A percentile compares a stretch with the other conserved stretches of the same genome.
phyloP scores from a whole-genome alignment of 192 early-diverging fungal genomes.

The Paraglomus occultum region DNA sequence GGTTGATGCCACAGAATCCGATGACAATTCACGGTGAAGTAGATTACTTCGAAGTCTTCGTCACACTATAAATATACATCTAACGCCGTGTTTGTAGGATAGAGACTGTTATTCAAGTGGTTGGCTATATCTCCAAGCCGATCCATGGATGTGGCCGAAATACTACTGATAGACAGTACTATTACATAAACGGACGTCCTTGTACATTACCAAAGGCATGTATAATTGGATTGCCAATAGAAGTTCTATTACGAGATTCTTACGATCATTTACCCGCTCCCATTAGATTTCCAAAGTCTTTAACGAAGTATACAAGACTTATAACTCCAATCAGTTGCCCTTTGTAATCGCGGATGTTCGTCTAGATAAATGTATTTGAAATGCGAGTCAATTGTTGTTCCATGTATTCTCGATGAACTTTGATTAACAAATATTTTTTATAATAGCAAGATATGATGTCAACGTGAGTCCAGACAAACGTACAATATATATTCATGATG shows the following conservation, averaged over 20 bases:
- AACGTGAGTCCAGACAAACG: constrained; percentile 96
- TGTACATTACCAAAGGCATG: constrained; percentile 76
- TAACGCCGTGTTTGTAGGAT: no score
- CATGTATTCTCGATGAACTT: constrained; percentile 16
- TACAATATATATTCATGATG: constrained; percentile 82
- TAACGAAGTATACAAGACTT: constrained; percentile 78
- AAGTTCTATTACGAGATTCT: neutral
- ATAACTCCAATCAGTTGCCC: constrained; percentile 75
- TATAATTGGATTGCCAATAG: neutral
- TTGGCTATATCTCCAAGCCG: constrained; percentile 63
- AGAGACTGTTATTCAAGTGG: constrained; percentile 31
- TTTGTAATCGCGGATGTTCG: constrained; percentile 69
- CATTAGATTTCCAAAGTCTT: constrained; percentile 62
- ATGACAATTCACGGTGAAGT: no score
- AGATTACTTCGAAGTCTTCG: no score
- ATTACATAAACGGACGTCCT: constrained; percentile 89
- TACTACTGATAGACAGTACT: constrained; percentile 79
- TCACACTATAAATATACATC: no score
- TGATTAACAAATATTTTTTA: neutral
- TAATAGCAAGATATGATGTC: constrained; percentile 71
- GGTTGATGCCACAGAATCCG: neutral
- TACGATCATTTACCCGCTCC: constrained; percentile 8
- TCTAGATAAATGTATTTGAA: no score
- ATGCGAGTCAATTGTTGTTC: constrained; percentile 30
- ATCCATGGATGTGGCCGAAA: constrained; percentile 66